Percentiles rank a stretch among this genome's conserved stretches.
Evolutionary conservation across 2,329 filamentous ascomycete species (phyloP).

Genomic region (Trichoderma sp.): DNA sequence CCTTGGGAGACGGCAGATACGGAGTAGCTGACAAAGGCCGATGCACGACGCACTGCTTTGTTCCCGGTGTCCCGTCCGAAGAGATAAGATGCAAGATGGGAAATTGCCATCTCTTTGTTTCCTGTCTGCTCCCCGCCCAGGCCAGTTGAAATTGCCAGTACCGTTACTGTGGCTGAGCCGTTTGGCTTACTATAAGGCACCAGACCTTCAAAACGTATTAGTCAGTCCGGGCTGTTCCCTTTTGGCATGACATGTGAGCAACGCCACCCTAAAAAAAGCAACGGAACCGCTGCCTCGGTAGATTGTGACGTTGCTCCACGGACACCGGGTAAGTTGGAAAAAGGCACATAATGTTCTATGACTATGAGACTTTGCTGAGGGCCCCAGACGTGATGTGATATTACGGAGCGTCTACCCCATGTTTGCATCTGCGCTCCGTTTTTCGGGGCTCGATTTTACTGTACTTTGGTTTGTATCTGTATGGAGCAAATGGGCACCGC

Average conservation of each 20-base stretch:
- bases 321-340: background rate
- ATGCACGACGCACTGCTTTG: background rate
- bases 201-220: background rate
- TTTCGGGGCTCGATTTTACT: background rate
- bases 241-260: constrained; percentile 2
- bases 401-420: background rate
- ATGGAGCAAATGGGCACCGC: background rate
- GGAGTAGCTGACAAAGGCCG: constrained; percentile 6
- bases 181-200: background rate
- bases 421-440: background rate
- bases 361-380: background rate
- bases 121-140: background rate
- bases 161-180: background rate
- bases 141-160: background rate
- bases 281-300: constrained; percentile 21
- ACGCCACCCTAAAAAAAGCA: constrained; percentile 14
- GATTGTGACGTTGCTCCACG: constrained; percentile 8
- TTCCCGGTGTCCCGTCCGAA: background rate
- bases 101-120: background rate
- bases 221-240: background rate
- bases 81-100: background rate
- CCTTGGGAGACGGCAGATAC: background rate
- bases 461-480: too few species aligned
- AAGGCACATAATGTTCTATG: background rate
- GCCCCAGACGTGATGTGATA: background rate